Evolutionary conservation across 805 yeast genomes (phyloP), one percentile per base, ranked within the genome.

Genomic region (Metschnikowia drakensbergensis): DNA sequence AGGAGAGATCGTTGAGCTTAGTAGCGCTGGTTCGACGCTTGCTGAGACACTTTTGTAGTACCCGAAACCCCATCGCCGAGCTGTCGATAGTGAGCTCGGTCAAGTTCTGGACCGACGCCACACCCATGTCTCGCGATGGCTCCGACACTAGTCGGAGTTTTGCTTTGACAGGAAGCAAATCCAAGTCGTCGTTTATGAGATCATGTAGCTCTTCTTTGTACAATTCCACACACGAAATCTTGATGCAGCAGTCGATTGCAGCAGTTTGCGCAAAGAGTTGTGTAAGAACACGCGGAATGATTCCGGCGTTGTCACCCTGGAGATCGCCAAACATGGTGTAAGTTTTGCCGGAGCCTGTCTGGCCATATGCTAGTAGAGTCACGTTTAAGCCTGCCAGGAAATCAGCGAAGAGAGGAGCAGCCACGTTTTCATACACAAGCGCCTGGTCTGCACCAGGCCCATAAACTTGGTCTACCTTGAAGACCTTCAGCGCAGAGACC

Each of bases 311-410:
- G 27, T 61, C 63, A 6, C 56, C 58, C 9, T 45, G 45, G 29
- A 58, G 46, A 34, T 74, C 75, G 6, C 84, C 84, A 61, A 79
- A 81, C 94, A 80, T 80, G 1, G 84, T 79, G 61, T 82, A 82
- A 0, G 96, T 88, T 59, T 88, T 89, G 26, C 96, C 96, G 0
- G 96, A 86, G 1, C 96, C 94, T 0, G 96, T 89, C 76, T 88
- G 95, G 23, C 84, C 84, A 59, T 80, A 80, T 0, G 94, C 96
- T 55, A 89, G 74, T 28, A 88, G 76, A 0, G 96, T 86, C 55
- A 90, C 88, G 61, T 88, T 88, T 51, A 54, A 65, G 11, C 84
- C 84, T 42, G 64, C 61, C 42, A 78, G 52, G 61, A 83, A 86
- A 22, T 92, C 95, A 45, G 75, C 69, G 49, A 89, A 67, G 50